phyloP scores from a whole-genome alignment of 352 stramenopile genomes.

The Phytophthora macrochlamydospora region DNA sequence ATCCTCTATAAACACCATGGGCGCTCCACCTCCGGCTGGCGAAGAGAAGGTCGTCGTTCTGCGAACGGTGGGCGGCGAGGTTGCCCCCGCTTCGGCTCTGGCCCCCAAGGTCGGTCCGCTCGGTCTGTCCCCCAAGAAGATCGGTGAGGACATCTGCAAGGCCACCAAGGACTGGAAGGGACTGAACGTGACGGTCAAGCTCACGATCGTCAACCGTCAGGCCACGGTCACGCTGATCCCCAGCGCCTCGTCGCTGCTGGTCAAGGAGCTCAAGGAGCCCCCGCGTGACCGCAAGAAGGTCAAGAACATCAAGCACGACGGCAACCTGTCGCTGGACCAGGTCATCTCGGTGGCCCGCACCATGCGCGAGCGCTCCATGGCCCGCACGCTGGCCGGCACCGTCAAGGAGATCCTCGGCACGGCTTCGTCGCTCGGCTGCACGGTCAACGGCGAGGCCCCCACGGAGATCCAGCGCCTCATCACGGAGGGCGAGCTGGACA shows the following conservation, averaged over 20 bases:
- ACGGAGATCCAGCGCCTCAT: constrained; percentile 97
- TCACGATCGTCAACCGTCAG: constrained; percentile 99
- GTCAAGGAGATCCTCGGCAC: constrained; percentile 99
- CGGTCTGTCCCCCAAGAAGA: constrained; percentile 99
- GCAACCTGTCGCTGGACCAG: constrained; percentile 99
- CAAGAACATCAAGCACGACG: constrained; percentile 99
- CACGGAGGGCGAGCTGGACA: constrained; percentile 96
- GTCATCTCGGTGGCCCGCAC: constrained; percentile 98
- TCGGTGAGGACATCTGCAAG: constrained; percentile 99
- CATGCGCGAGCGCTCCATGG: constrained; percentile 98
- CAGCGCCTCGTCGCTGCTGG: constrained; percentile 97
- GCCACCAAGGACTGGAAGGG: constrained; percentile 99
- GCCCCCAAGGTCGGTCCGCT: constrained; percentile 99
- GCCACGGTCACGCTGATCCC: constrained; percentile 98
- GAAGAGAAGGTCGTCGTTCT: constrained; percentile 96
- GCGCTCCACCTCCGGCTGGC: constrained; percentile 86
- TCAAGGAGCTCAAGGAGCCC: constrained; percentile 99
- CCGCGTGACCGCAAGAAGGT: constrained; percentile 99
- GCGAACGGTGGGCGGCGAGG: constrained; percentile 98
- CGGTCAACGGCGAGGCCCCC: constrained; percentile 98
- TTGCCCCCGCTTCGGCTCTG: constrained; percentile 97
- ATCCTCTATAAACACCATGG: constrained; percentile 93
- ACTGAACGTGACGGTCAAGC: constrained; percentile 99
- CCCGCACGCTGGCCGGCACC: constrained; percentile 94
- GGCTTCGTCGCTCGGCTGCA: constrained; percentile 98